phyloP scores from a whole-genome alignment of 2,329 filamentous ascomycete genomes.

The Pseudocercospora fuligena region DNA sequence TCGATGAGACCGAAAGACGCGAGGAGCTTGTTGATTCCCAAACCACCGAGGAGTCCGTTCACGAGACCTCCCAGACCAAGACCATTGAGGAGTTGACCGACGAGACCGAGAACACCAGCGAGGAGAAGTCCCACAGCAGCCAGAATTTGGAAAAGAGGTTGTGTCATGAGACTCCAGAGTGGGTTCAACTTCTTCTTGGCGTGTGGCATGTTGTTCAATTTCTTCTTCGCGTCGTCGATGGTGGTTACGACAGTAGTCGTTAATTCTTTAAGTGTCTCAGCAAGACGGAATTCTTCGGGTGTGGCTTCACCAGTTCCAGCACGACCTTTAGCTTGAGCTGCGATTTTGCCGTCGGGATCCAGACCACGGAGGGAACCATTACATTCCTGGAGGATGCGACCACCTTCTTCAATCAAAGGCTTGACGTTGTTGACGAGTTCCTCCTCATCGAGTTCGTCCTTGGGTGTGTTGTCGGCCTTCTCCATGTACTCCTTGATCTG shows the following conservation, averaged over 20 bases:
- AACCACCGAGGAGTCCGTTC: conserved; percentile 75
- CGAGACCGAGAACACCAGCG: conserved; percentile 80
- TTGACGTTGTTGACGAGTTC: conserved; percentile 83
- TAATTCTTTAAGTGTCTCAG: conserved; percentile 83
- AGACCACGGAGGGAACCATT: conserved; percentile 86
- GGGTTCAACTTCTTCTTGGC: conserved; percentile 95
- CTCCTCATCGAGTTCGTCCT: conserved; percentile 89
- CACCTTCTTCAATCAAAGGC: conserved; percentile 85
- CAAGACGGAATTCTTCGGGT: conserved; percentile 82
- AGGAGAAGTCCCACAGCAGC: conserved; percentile 84
- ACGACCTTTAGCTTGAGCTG: conserved; percentile 82
- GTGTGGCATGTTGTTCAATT: conserved; percentile 88
- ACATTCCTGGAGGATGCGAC: conserved; percentile 79
- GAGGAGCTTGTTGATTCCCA: conserved; percentile 77
- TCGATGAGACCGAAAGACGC: conserved; percentile 70
- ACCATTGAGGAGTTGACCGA: conserved; percentile 78
- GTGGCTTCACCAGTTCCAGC: conserved; percentile 74
- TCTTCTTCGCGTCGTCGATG: conserved; percentile 86
- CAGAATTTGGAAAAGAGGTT: conserved; percentile 91
- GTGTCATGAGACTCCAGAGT: conserved; percentile 79
- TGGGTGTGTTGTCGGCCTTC: conserved; percentile 75
- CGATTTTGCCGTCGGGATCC: conserved; percentile 85
- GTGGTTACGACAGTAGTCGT: conserved; percentile 79
- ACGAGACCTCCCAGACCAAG: conserved; percentile 82
- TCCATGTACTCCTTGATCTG: conserved; percentile 86